These are phyloP conservation scores for Porodaedalea pini DNA, from an alignment of 1,284 basidiomycete genomes.

Conservation along the genomic window DNA sequence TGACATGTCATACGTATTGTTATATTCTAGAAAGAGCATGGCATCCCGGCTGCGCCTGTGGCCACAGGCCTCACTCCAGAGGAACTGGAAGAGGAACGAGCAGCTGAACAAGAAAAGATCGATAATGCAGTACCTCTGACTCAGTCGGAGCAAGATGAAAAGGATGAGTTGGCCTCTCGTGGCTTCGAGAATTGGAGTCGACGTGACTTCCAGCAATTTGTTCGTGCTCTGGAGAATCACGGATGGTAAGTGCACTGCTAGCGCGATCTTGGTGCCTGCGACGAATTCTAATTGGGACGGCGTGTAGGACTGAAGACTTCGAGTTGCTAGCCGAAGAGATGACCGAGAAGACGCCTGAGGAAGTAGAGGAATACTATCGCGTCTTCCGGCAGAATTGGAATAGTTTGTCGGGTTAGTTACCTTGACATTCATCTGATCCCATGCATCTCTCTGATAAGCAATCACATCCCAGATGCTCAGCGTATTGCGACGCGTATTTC, in stretches of 20 bases:
- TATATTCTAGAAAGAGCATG: slow-evolving; percentile 55
- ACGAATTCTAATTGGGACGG: neutral
- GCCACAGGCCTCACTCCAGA: slow-evolving; percentile 79
- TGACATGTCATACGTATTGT: neutral
- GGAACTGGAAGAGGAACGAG: slow-evolving; percentile 79
- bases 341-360: slow-evolving; percentile 79
- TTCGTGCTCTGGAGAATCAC: slow-evolving; percentile 80
- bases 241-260: slow-evolving; percentile 60
- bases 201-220: slow-evolving; percentile 91
- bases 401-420: slow-evolving; percentile 70
- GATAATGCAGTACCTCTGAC: slow-evolving; percentile 85
- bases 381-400: slow-evolving; percentile 92
- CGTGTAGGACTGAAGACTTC: slow-evolving; percentile 62
- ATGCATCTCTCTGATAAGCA: neutral
- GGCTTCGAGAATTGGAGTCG: slow-evolving; percentile 92
- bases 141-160: slow-evolving; percentile 78
- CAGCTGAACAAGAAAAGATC: slow-evolving; percentile 82
- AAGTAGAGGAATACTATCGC: slow-evolving; percentile 78
- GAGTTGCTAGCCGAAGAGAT: slow-evolving; percentile 84
- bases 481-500: slow-evolving; percentile 77
- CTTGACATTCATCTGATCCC: neutral
- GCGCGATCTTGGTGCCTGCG: neutral
- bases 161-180: slow-evolving; percentile 73
- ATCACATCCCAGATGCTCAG: slow-evolving; percentile 59
- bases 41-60: slow-evolving; percentile 71